Evolutionary conservation across 345 rosid species (phyloP).

Genomic region (Salix suchowensis): DNA sequence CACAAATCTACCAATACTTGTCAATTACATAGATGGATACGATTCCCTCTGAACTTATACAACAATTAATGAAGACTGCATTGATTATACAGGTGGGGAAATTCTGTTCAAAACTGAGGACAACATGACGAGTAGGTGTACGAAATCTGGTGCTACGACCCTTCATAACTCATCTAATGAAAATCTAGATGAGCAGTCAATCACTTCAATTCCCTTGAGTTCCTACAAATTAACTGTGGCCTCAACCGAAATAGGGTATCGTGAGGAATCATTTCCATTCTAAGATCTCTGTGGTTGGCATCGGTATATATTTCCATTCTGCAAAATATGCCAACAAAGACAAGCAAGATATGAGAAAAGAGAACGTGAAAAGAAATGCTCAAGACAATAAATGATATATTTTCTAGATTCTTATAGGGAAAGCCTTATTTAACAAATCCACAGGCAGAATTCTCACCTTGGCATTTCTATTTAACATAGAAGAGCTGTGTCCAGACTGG

Average conservation of each 20-base stretch:
- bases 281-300: slow-evolving; percentile 33
- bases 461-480: slow-evolving; percentile 32
- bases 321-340: slow-evolving; percentile 10
- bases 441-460: slow-evolving; percentile 23
- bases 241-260: slow-evolving; percentile 1
- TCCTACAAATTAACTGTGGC: background rate
- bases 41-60: background rate
- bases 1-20: too few species aligned
- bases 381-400: too few species aligned
- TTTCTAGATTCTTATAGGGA: background rate
- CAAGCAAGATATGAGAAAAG: background rate
- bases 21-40: background rate
- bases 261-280: slow-evolving; percentile 31
- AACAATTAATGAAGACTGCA: background rate
- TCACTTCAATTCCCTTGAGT: background rate
- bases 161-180: background rate
- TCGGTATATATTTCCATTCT: slow-evolving; percentile 38
- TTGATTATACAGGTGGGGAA: background rate
- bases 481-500: slow-evolving; percentile 33
- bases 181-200: background rate
- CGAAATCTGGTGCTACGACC: background rate
- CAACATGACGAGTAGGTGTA: background rate
- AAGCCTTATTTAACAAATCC: background rate
- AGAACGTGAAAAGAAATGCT: background rate
- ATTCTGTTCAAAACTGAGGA: background rate